Evolutionary conservation across 2,329 filamentous ascomycete genomes (phyloP).

Genomic region (Pestalotiopsis sp.): DNA sequence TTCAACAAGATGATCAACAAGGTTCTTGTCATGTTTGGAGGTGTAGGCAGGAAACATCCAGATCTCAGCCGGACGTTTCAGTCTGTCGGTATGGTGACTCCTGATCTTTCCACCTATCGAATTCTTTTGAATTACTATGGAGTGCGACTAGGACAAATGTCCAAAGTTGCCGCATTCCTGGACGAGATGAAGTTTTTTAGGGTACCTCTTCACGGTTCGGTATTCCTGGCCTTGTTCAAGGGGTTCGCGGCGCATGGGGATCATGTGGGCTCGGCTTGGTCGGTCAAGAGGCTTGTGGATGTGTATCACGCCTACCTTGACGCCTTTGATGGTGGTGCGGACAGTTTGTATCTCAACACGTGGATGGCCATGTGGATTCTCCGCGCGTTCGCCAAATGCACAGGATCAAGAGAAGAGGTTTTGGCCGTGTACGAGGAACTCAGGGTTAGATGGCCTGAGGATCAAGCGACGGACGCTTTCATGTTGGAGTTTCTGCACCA

Average conservation of each 20-base stretch:
- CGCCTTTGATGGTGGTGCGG: conserved; percentile 48
- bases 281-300: conserved; percentile 63
- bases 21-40: conserved; percentile 59
- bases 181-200: conserved; percentile 76
- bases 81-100: conserved; percentile 64
- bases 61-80: conserved; percentile 59
- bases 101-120: conserved; percentile 78
- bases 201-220: conserved; percentile 70
- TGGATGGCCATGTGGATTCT: conserved; percentile 66
- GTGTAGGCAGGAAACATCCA: conserved; percentile 55
- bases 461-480: conserved; percentile 42
- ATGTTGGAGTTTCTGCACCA: conserved; percentile 48
- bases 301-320: conserved; percentile 68
- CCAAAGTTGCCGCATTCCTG: conserved; percentile 70
- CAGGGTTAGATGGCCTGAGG: conserved; percentile 48
- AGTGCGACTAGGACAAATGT: conserved; percentile 67
- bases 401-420: conserved; percentile 47
- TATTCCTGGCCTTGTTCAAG: conserved; percentile 81
- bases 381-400: conserved; percentile 64
- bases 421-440: conserved; percentile 56
- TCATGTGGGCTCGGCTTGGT: conserved; percentile 69
- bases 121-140: conserved; percentile 79
- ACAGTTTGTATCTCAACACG: conserved; percentile 53
- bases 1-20: conserved; percentile 53
- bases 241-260: conserved; percentile 79